phyloP scores from a whole-genome alignment of 2,329 filamentous ascomycete species.

The Aspergillus eucalypticola region DNA sequence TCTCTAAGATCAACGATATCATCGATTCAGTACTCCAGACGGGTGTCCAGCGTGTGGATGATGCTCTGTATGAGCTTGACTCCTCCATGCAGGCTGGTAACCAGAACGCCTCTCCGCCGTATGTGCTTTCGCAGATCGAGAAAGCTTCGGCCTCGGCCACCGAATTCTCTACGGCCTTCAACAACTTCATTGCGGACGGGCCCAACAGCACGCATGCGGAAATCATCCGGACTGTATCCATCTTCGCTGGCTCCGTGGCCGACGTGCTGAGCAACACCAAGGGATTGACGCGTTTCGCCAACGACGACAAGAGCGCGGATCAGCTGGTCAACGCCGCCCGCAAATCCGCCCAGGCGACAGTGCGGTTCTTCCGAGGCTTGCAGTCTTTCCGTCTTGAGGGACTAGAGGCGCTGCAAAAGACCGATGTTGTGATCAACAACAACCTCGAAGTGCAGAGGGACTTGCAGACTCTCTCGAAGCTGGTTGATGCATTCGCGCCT shows the following conservation, averaged over 20 bases:
- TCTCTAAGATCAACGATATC: constrained; percentile 94
- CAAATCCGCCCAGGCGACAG: constrained; percentile 79
- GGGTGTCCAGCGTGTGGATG: constrained; percentile 89
- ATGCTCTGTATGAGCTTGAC: constrained; percentile 94
- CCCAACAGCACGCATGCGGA: constrained; percentile 86
- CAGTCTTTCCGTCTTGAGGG: constrained; percentile 93
- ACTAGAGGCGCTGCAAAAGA: constrained; percentile 87
- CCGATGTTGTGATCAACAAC: constrained; percentile 94
- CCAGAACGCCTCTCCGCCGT: constrained; percentile 92
- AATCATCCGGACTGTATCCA: constrained; percentile 87
- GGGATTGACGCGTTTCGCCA: constrained; percentile 86
- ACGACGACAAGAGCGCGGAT: constrained; percentile 92
- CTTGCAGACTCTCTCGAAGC: constrained; percentile 87
- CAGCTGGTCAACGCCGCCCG: constrained; percentile 79
- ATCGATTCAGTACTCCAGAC: constrained; percentile 95
- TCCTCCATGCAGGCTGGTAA: constrained; percentile 98
- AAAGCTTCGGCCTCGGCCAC: constrained; percentile 93
- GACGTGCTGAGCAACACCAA: constrained; percentile 97
- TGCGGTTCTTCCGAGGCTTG: constrained; percentile 91
- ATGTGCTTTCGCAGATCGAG: constrained; percentile 94
- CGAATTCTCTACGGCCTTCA: constrained; percentile 97
- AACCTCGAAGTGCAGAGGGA: constrained; percentile 96
- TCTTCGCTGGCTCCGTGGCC: constrained; percentile 85
- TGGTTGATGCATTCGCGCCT: constrained; percentile 88
- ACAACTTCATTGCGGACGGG: constrained; percentile 96